Evolutionary conservation across 352 stramenopile genomes (phyloP).

Genomic region (Globisporangium takayamanum): DNA sequence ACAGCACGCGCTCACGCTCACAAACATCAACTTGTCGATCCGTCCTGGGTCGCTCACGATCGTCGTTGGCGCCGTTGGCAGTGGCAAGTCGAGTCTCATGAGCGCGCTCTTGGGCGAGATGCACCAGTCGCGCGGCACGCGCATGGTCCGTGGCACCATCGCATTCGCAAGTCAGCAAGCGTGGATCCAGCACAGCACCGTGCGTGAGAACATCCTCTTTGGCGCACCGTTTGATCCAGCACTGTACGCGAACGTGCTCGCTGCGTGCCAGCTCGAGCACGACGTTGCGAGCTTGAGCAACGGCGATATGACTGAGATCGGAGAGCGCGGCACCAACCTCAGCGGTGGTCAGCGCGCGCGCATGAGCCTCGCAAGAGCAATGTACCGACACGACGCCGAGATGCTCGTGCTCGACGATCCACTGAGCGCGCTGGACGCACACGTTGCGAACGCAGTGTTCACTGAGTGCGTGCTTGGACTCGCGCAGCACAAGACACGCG

Average conservation of each 20-base stretch:
- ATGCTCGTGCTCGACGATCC: constrained; percentile 94
- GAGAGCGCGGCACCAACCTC: constrained; percentile 52
- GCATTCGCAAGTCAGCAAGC: constrained; percentile 87
- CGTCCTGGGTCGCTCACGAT: constrained; percentile 23
- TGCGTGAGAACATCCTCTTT: constrained; percentile 91
- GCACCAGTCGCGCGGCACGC: constrained; percentile 19
- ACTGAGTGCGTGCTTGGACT: constrained; percentile 75
- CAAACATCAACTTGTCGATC: constrained; percentile 34
- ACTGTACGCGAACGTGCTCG: constrained; percentile 32
- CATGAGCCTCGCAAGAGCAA: constrained; percentile 83
- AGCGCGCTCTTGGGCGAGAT: constrained; percentile 49
- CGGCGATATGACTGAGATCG: constrained; percentile 52
- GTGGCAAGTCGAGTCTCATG: constrained; percentile 52
- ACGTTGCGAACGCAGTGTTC: constrained; percentile 93
- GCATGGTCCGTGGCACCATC: constrained; percentile 22
- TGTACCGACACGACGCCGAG: constrained; percentile 86
- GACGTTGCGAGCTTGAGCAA: constrained; percentile 44
- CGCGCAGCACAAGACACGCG: constrained; percentile 51
- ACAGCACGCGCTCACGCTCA: neutral
- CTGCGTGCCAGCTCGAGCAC: constrained; percentile 25
- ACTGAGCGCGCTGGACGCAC: constrained; percentile 92
- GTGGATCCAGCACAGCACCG: constrained; percentile 59
- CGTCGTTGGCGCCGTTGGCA: constrained; percentile 41
- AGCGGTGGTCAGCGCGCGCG: constrained; percentile 63
- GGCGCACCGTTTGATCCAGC: constrained; percentile 25